A percentile compares a stretch with the other conserved stretches of the same genome.
These are phyloP conservation scores for Halocafeteria seosinensis DNA, from an alignment of 108 stramenopile genomes.

Conservation along the genomic window DNA sequence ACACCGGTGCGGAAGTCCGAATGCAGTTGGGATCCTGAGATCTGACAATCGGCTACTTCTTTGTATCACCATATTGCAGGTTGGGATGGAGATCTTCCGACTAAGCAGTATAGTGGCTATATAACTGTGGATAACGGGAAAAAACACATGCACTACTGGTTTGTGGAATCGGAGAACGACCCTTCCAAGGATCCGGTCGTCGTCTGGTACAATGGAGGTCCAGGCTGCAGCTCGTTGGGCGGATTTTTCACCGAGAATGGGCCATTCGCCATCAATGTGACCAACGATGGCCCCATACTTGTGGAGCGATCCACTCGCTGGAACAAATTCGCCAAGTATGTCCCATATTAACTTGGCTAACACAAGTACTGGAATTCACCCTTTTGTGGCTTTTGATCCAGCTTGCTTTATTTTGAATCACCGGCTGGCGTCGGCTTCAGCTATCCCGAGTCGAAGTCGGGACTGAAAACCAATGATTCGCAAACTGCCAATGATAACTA, in stretches of 20 bases:
- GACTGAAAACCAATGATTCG: slow-evolving; percentile 32
- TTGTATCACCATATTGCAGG: no score
- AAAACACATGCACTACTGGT: not conserved
- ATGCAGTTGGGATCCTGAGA: no score
- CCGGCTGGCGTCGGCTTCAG: slow-evolving; percentile 57
- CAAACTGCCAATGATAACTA: slow-evolving; percentile 46
- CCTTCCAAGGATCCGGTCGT: slow-evolving; percentile 1
- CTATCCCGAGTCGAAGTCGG: slow-evolving; percentile 18
- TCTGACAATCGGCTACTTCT: no score
- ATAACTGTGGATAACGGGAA: not conserved
- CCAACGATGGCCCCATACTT: not conserved
- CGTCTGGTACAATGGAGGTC: not conserved
- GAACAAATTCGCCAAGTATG: slow-evolving; percentile 43
- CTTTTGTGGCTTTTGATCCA: no score
- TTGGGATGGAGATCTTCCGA: not conserved
- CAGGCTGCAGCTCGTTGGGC: not conserved
- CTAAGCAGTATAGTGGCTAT: not conserved
- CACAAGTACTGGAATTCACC: no score
- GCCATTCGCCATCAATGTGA: not conserved
- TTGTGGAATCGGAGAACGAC: not conserved
- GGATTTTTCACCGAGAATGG: not conserved
- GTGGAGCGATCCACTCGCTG: slow-evolving; percentile 16
- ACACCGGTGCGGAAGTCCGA: no score
- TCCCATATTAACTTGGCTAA: no score
- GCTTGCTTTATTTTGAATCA: slow-evolving; percentile 45